Base-by-base conservation (phyloP, 1,284 basidiomycete species). In the Rhodotorula mucilaginosa region DNA sequence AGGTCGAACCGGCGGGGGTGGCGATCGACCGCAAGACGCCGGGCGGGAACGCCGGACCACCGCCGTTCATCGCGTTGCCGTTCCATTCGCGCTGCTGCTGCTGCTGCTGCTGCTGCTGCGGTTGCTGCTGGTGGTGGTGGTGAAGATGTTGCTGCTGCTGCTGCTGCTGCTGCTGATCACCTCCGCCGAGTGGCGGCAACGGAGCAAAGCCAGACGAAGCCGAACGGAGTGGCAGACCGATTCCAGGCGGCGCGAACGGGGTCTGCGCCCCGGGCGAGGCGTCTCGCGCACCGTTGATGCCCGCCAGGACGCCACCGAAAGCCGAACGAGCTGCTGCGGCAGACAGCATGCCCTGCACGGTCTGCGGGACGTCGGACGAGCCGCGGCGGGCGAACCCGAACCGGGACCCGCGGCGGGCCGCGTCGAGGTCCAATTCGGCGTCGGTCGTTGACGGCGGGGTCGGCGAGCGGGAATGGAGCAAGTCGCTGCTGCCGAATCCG, bases 361-460 rank as follows among this genome's bases (percentile, higher is more conserved):
- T 58, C 62, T 65, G 48, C 65, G 61, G 3, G 59, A 29, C n/a
- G 61, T 52, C 64, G 70, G 46, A 56, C 26, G 67, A 66, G 5
- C 47, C 58, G 26, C 74, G 52, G 12, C 74, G 59, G 16, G 74
- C 74, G 21, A 75, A 75, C 4, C 72, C 74, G 57, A 75, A 75
- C 44, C 72, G 58, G 52, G 72, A 73, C 16, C 74, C 61, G 29
- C 74, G 69, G 39, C 72, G 63, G 26, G 68, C 65, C 13, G 39
- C 39, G 39, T 44, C 39, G 39, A 62, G 21, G 10, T 73, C 71
- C 26, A 26, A 26, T 23, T 69, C 69, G 49, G 31, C 57, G 5
- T 56, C 66, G 8, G 64, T 31, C 12, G 62, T 64, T 47, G 74
- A 70, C 4, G 74, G 69, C 39, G 74, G 72, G 10, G 63, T 65